Evolutionary conservation across 441 rosid species (phyloP).

Genomic region (Kokia cookei): DNA sequence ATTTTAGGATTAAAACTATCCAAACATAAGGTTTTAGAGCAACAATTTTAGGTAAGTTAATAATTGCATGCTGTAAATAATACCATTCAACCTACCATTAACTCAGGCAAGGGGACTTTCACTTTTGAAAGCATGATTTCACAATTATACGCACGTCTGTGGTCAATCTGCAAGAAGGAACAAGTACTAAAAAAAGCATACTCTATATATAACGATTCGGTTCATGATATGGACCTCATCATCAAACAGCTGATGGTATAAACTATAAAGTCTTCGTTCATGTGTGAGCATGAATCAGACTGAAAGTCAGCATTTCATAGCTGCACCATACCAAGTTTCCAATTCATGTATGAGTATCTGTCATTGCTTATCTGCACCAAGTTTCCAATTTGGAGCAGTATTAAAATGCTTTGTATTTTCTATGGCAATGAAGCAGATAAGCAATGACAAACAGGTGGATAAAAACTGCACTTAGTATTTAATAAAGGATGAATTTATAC

Average conservation of each 20-base stretch:
- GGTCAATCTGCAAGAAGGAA: conserved; percentile 65
- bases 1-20: not conserved
- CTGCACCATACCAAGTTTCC: not conserved
- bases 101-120: conserved; percentile 75
- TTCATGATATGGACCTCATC: not conserved
- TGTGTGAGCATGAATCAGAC: not conserved
- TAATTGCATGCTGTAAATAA: conserved; percentile 5
- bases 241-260: not conserved
- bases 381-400: not conserved
- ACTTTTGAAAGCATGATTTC: conserved; percentile 99
- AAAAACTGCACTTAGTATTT: not conserved
- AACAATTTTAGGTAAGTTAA: not conserved
- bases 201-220: not conserved
- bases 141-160: conserved; percentile 89
- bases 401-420: not conserved
- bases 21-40: not conserved
- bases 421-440: not conserved
- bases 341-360: not conserved
- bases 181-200: not conserved
- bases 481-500: not conserved
- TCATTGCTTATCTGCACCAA: not conserved
- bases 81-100: conserved; percentile 53
- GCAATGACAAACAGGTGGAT: not conserved
- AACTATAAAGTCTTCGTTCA: not conserved
- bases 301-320: not conserved